phyloP scores from a whole-genome alignment of 129 eudicot genomes.

The Escallonia rubra region DNA sequence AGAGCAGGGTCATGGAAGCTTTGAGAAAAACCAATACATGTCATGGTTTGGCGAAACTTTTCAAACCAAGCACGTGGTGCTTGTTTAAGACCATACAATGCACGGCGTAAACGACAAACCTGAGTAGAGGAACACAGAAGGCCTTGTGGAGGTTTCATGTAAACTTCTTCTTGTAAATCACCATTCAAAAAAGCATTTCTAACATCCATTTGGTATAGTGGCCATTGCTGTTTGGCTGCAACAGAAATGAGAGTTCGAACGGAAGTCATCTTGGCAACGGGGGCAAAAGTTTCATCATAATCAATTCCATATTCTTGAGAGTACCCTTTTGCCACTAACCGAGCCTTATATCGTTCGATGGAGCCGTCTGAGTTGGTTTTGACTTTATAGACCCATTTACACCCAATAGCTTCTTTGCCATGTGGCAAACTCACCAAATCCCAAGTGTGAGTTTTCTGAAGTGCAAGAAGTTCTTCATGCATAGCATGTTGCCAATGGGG shows the following conservation, averaged over 20 bases:
- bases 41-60: not conserved
- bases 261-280: not conserved
- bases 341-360: not conserved
- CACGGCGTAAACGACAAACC: not conserved
- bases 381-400: not conserved
- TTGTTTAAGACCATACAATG: not conserved
- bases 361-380: not conserved
- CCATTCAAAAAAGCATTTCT: not conserved
- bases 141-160: not conserved
- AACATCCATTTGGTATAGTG: not conserved
- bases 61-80: conserved; percentile 1
- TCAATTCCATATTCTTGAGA: conserved; percentile 3
- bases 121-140: not conserved
- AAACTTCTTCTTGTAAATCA: not conserved
- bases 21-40: not conserved
- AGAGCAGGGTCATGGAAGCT: not conserved
- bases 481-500: not conserved
- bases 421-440: not conserved
- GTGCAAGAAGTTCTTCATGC: not conserved
- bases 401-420: not conserved
- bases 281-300: not conserved
- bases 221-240: not conserved
- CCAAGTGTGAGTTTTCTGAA: not conserved
- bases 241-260: not conserved
- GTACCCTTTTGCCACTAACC: not conserved